phyloP scores from a whole-genome alignment of 768 basidiomycete species.

The Trametes meyenii region DNA sequence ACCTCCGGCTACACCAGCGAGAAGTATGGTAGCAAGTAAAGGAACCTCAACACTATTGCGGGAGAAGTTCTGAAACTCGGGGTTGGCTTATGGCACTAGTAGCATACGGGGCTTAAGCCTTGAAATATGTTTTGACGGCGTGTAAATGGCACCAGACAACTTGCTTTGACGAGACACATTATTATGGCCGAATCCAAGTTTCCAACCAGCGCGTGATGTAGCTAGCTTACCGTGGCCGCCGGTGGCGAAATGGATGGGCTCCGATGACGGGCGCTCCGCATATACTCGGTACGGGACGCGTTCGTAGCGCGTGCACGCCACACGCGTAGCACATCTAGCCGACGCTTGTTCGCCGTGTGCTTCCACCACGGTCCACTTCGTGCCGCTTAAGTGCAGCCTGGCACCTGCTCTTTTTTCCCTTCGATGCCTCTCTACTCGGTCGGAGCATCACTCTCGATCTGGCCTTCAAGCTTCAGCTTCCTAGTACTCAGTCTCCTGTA shows the following conservation, averaged over 20 bases:
- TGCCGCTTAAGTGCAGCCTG: not conserved
- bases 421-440: not conserved
- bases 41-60: not conserved
- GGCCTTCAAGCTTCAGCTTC: too few relatives aligned
- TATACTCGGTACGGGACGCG: not conserved
- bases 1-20: slow-evolving; percentile 34
- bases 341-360: slow-evolving; percentile 3
- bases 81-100: not conserved
- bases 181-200: not conserved
- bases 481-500: too few relatives aligned
- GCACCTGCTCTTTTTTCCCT: not conserved
- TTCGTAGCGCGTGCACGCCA: not conserved
- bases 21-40: not conserved
- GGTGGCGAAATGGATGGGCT: too few relatives aligned
- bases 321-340: not conserved
- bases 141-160: too few relatives aligned
- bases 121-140: too few relatives aligned
- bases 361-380: not conserved
- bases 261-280: not conserved
- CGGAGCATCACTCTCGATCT: too few relatives aligned
- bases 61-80: not conserved
- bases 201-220: too few relatives aligned
- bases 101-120: too few relatives aligned
- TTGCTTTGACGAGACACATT: too few relatives aligned
- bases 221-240: too few relatives aligned